Evolutionary conservation across 176 grass and related monocot genomes (phyloP).

Genomic region (Canna indica): DNA sequence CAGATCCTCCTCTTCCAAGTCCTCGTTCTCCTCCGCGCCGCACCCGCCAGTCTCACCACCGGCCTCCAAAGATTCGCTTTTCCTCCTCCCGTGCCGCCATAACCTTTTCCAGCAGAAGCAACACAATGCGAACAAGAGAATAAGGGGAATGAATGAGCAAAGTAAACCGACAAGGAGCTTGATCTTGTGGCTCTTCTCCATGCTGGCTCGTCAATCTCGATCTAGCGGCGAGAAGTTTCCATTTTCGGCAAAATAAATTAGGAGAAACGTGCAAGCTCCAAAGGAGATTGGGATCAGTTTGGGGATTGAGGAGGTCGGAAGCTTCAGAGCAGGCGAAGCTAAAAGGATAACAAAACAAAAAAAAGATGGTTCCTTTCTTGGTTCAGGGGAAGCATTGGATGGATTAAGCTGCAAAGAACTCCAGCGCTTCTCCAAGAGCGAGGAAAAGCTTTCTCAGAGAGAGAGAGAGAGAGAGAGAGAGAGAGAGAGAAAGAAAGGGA

Average conservation of each 20-base stretch:
- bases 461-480: background rate
- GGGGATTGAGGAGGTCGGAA: background rate
- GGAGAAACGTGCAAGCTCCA: background rate
- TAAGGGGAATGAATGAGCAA: conserved; percentile 29
- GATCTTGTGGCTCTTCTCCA: conserved; percentile 26
- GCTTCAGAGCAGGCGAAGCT: background rate
- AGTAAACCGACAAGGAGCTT: conserved; percentile 23
- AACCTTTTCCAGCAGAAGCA: conserved; percentile 25
- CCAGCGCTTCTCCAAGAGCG: background rate
- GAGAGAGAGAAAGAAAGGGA: background rate
- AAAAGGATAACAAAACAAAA: background rate
- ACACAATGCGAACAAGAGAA: conserved; percentile 22
- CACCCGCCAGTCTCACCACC: conserved; percentile 4
- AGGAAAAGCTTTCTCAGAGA: background rate
- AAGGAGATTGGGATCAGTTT: background rate
- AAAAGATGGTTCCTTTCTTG: background rate
- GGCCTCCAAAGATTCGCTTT: conserved; percentile 11
- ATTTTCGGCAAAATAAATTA: background rate
- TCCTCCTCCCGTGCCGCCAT: conserved; percentile 4
- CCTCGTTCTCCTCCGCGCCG: background rate
- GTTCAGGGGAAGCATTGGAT: background rate
- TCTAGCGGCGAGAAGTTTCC: background rate
- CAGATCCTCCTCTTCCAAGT: conserved; percentile 36
- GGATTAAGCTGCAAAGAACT: background rate
- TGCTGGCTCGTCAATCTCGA: background rate